A percentile compares a stretch with the other conserved stretches of the same genome.
phyloP scores from a whole-genome alignment of 305 asterid species.

The Striga hermonthica region DNA sequence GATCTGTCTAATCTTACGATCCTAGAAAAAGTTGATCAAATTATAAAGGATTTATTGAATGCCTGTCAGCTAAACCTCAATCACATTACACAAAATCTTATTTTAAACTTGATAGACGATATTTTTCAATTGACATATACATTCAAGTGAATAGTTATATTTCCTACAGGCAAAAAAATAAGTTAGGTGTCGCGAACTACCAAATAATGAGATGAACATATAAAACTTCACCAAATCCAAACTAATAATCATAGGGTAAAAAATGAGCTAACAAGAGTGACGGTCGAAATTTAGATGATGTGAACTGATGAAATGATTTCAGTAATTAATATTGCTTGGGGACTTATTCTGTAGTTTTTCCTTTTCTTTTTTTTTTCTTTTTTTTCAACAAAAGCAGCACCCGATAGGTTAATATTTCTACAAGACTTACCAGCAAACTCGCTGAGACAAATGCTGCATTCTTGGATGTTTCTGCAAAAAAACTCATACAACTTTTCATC shows the following conservation, averaged over 20 bases:
- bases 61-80: not conserved
- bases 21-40: no score
- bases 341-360: no score
- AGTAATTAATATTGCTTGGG: no score
- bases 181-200: not conserved
- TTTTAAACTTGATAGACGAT: no score
- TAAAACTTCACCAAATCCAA: not conserved
- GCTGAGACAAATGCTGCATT: slow-evolving; percentile 74
- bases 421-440: slow-evolving; percentile 64
- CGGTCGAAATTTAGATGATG: not conserved
- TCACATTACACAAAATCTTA: not conserved
- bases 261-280: not conserved
- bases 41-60: not conserved
- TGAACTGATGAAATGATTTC: slow-evolving; percentile 14
- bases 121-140: not conserved
- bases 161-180: no score
- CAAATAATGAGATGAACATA: slow-evolving; percentile 6
- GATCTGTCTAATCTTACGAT: no score
- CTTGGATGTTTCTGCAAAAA: slow-evolving; percentile 66
- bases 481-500: slow-evolving; percentile 63
- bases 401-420: not conserved
- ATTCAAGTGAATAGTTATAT: not conserved
- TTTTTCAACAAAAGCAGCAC: no score
- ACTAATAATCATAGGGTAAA: not conserved
- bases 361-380: no score